These are phyloP conservation scores for Yamadazyma dushanensis DNA, from an alignment of 1,139 yeast genomes.

Conservation along the genomic window DNA sequence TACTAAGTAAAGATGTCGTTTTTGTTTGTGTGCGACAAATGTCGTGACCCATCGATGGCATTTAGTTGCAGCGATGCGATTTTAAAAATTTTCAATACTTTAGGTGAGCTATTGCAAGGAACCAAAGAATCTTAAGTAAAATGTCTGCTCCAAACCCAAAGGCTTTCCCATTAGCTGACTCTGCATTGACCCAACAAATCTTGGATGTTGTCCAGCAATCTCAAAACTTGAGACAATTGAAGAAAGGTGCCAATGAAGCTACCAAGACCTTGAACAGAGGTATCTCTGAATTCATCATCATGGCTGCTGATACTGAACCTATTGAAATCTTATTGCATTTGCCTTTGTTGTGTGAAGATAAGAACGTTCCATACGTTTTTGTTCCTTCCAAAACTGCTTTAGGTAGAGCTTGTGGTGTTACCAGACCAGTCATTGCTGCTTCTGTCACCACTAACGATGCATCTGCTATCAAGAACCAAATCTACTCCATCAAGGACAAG, in stretches of 20 bases:
- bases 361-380: slow-evolving; percentile 98
- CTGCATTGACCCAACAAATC: slow-evolving; percentile 93
- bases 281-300: slow-evolving; percentile 97
- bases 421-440: slow-evolving; percentile 99
- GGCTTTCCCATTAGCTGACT: slow-evolving; percentile 98
- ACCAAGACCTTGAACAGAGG: slow-evolving; percentile 99
- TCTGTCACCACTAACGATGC: slow-evolving; percentile 98
- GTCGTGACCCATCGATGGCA: no score
- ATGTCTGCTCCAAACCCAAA: slow-evolving; percentile 87
- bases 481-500: slow-evolving; percentile 97
- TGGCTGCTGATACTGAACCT: slow-evolving; percentile 99
- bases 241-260: slow-evolving; percentile 99
- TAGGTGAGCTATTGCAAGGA: slow-evolving; percentile 67
- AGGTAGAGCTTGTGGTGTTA: slow-evolving; percentile 99
- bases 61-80: slow-evolving; percentile 9
- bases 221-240: slow-evolving; percentile 95
- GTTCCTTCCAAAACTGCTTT: slow-evolving; percentile 98
- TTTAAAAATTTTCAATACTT: slow-evolving; percentile 7
- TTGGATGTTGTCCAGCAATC: slow-evolving; percentile 98
- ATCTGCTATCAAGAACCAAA: slow-evolving; percentile 95
- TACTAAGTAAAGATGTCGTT: slow-evolving; percentile 2
- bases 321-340: slow-evolving; percentile 96
- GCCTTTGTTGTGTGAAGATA: slow-evolving; percentile 97
- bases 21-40: no score
- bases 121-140: slow-evolving; percentile 37